A percentile compares a stretch with the other conserved stretches of the same genome.
These are phyloP conservation scores for Diutina neorugosa DNA, from an alignment of 1,139 yeast genomes.

Conservation along the genomic window DNA sequence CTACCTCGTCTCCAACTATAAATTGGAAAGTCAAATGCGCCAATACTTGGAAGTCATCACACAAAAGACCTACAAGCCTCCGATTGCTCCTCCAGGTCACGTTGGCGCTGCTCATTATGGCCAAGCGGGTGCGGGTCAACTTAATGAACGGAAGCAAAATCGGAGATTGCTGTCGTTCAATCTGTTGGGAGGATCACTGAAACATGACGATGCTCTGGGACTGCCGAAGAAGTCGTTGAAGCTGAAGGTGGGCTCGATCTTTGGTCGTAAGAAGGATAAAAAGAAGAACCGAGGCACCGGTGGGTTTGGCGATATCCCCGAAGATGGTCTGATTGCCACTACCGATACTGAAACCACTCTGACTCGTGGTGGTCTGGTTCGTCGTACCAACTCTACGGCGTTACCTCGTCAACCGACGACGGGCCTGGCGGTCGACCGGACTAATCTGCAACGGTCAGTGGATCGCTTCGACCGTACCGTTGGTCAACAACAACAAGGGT, in stretches of 20 bases:
- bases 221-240: neutral
- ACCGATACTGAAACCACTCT: neutral
- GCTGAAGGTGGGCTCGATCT: conserved; percentile 4
- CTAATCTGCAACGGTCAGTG: neutral
- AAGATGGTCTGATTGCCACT: neutral
- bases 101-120: neutral
- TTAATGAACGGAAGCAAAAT: neutral
- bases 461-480: neutral
- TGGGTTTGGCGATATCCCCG: neutral
- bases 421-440: neutral
- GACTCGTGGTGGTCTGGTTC: neutral
- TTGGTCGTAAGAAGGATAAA: conserved; percentile 3
- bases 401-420: neutral
- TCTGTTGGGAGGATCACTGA: neutral
- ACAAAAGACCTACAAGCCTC: neutral
- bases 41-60: conserved; percentile 1
- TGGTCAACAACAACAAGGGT: neutral
- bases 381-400: neutral
- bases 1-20: conserved; percentile 2
- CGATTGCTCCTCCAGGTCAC: conserved; percentile 1
- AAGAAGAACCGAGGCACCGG: neutral
- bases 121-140: neutral
- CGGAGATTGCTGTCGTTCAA: conserved; percentile 4
- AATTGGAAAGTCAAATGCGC: neutral
- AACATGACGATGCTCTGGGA: neutral